Base-by-base conservation (phyloP, 1,139 yeast species). In the Magnusiomyces sp. region DNA sequence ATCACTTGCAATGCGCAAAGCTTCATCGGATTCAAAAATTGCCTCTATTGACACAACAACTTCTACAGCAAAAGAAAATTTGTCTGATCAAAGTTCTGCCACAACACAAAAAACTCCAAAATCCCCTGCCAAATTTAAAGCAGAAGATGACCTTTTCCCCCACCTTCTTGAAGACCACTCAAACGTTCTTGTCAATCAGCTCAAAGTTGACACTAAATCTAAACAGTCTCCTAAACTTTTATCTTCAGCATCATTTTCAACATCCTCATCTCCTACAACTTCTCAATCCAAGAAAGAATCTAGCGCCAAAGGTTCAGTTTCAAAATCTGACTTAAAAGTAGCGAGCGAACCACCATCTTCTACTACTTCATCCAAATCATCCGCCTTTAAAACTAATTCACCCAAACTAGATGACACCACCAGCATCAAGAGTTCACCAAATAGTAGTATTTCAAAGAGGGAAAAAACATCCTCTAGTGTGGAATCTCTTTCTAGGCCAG, bases 91-190 rank as follows among this genome's bases (percentile, higher is more conserved):
- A n/a, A 16, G 7, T 5, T n/a, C 14, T 20, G n/a, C 16, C 5
- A 3, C 41, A 6, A 38, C 38, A n/a, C 5, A 34, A 5, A 34
- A n/a, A n/a, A 4, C 10, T 16, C 5, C 38, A n/a, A 34, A n/a
- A 34, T 9, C 16, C 2, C 7, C 13, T 17, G 13, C 13, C 14
- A 40, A 39, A 20, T 36, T 42, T 27, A 16, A 36, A 23, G 36
- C 27, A n/a, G 43, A 33, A 9, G 53, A 52, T 20, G 55, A 52
- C 34, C 37, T 52, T 14, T 52, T 52, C 33, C 55, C 55, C n/a
- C 55, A 52, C 33, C 42, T 52, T 27, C 47, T 50, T 10, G 45
- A 20, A 34, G 51, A 50, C 34, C 37, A 13, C 5, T 34, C 16
- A 4, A 34, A 34, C n/a, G 11, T n/a, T 34, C 16, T 14, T 34